These are phyloP conservation scores for Austroboletus novae-zelandiae DNA, from an alignment of 1,284 basidiomycete species.

Conservation along the genomic window DNA sequence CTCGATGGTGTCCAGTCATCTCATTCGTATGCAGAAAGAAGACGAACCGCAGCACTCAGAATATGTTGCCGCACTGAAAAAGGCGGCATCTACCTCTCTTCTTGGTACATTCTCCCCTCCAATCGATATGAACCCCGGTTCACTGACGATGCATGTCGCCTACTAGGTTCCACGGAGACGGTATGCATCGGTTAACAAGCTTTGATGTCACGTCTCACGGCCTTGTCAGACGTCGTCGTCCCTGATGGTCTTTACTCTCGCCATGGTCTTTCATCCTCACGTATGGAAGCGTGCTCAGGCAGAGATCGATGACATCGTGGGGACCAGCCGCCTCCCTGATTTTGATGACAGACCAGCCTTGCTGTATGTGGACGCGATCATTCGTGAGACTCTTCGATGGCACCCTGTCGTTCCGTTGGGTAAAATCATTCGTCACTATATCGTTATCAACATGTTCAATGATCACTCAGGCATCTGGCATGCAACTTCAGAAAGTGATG, in stretches of 20 bases:
- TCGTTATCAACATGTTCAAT: no score
- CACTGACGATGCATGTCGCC: background rate
- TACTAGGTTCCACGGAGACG: constrained; percentile 14
- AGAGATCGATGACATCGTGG: constrained; percentile 39
- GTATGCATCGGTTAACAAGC: background rate
- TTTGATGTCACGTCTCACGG: background rate
- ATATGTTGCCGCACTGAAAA: constrained; percentile 8
- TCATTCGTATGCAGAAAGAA: constrained; percentile 4
- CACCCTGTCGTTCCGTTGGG: constrained; percentile 16
- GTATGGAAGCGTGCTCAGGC: constrained; percentile 6
- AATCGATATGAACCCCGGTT: background rate
- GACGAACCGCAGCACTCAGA: constrained; percentile 4
- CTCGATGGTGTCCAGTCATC: constrained; percentile 17
- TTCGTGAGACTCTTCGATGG: constrained; percentile 37
- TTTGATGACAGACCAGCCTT: constrained; percentile 37
- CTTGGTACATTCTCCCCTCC: constrained; percentile 5
- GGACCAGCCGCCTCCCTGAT: constrained; percentile 35
- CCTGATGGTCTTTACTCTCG: constrained; percentile 28
- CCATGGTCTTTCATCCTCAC: constrained; percentile 34
- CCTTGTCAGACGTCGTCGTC: constrained; percentile 8
- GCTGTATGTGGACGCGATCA: constrained; percentile 37
- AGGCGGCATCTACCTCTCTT: constrained; percentile 7
- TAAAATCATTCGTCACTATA: no score
- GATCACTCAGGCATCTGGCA: constrained; percentile 19
- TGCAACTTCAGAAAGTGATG: constrained; percentile 8